Base-by-base conservation (phyloP, 257 asterid species). In the Rubia yunnanensis region DNA sequence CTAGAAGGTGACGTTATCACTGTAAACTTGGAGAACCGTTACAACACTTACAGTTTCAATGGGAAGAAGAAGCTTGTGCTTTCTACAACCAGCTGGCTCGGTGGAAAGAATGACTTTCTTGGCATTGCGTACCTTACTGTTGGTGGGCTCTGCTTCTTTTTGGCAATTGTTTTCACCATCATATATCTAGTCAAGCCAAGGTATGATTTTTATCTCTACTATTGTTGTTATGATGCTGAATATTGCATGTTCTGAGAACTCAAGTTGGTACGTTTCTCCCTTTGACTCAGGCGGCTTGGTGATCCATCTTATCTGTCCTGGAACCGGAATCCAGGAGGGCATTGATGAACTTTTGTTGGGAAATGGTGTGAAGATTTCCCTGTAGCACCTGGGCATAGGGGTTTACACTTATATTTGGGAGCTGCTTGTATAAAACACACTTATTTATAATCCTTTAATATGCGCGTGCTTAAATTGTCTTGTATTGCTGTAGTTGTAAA, bases 51-150 rank as follows among this genome's bases (percentile, higher is more conserved):
- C 74, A 89, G 94, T 82, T 89, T 89, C 77, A 72, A 78, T 8
- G 96, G 96, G 66, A 84, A 85, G 81, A 89, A 89, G 87, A 89
- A 83, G 77, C 91, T 89, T 17, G 96, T 87, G 68, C 96, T 89
- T 60, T 89, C 96, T 58, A 89, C 96, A 38, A 79, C 96, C 44
- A 87, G 94, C 77, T 87, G 95, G 94, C 92, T 89, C 36, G 96
- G 96, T 64, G 96, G 96, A 72, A 89, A 82, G 81, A 89, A 89
- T 36, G 80, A 87, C 64, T 89, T 89, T 66, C 84, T 89, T 73
- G 96, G 95, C 35, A 82, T 83, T 73, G 96, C 96, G 0, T 89
- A 89, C 74, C 85, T 89, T 73, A 80, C 94, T 14, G 89, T 87
- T 64, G 96, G 95, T 53, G 95, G 95, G 44, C 67, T 89, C 30